These are phyloP conservation scores for Phytomonas sp. DNA, from an alignment of 208 protist species.

Conservation along the genomic window DNA sequence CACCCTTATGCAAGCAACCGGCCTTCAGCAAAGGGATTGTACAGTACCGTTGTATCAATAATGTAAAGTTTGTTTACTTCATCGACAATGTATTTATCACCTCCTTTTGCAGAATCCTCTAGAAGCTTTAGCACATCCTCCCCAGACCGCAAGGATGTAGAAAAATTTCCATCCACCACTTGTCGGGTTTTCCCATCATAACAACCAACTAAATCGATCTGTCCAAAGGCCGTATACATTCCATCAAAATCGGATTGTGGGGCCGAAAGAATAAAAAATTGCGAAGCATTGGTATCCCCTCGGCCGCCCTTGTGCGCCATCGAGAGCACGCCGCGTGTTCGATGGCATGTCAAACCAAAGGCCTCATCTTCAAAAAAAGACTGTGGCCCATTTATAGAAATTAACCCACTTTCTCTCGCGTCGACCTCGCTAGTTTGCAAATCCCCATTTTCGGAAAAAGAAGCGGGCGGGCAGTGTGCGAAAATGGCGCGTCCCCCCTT, in stretches of 20 bases:
- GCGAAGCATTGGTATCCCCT: conserved; percentile 84
- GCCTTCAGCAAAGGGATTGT: conserved; percentile 82
- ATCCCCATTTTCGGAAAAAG: background rate
- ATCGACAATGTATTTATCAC: background rate
- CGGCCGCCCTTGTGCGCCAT: conserved; percentile 92
- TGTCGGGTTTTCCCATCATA: conserved; percentile 10
- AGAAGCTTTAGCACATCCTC: conserved; percentile 3
- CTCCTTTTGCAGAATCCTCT: background rate
- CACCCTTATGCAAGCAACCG: conserved; percentile 6
- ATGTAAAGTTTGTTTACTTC: conserved; percentile 25
- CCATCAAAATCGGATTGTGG: conserved; percentile 60
- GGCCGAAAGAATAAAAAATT: conserved; percentile 80
- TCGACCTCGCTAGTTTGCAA: background rate
- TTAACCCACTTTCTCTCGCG: background rate
- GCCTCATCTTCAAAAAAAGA: conserved; percentile 79
- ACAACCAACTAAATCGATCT: conserved; percentile 50
- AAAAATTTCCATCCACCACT: conserved; percentile 7
- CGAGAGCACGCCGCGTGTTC: conserved; percentile 81
- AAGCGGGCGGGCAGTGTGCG: conserved; percentile 18
- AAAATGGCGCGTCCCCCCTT: conserved; percentile 93
- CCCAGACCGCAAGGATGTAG: background rate
- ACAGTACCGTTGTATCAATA: conserved; percentile 43
- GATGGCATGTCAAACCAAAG: conserved; percentile 88
- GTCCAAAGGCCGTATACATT: conserved; percentile 94
- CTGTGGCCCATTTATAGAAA: conserved; percentile 11